Evolutionary conservation across 2,329 filamentous ascomycete species (phyloP).

Genomic region (Alternaria hordeiaustralica): DNA sequence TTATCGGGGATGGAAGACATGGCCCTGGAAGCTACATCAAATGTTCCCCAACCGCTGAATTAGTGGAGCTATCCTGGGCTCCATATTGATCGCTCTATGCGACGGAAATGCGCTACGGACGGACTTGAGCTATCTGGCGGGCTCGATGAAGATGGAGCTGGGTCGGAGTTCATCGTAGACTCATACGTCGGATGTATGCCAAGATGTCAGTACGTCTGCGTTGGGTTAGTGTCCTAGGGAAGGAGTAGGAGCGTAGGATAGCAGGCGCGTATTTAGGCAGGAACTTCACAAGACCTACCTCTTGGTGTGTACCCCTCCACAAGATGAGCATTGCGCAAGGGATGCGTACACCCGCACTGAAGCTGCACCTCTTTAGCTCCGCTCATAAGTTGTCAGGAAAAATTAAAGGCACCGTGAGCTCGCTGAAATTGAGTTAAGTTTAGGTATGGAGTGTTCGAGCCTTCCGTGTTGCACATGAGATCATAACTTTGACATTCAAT

Average conservation of each 20-base stretch:
- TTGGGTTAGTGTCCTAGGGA: rapidly evolving
- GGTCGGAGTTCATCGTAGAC: too few relatives aligned
- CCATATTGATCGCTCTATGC: too few relatives aligned
- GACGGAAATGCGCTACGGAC: too few relatives aligned
- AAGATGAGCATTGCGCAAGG: not conserved
- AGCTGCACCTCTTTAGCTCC: not conserved
- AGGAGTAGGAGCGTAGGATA: not conserved
- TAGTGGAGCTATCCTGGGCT: too few relatives aligned
- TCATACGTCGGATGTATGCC: not conserved
- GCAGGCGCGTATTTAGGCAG: not conserved
- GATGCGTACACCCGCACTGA: not conserved
- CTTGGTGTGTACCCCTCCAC: not conserved
- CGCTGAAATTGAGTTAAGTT: not conserved
- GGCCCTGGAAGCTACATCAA: too few relatives aligned
- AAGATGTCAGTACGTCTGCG: not conserved
- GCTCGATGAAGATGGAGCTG: too few relatives aligned
- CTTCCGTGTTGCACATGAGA: not conserved
- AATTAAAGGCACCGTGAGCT: not conserved
- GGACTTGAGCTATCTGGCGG: too few relatives aligned
- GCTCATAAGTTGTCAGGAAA: not conserved
- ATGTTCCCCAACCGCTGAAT: too few relatives aligned
- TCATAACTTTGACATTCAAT: not conserved
- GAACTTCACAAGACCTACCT: not conserved
- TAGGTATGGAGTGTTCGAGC: not conserved
- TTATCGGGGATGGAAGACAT: too few relatives aligned